A percentile compares a stretch with the other conserved stretches of the same genome.
These are phyloP conservation scores for Hypoxylon lenormandii DNA, from an alignment of 495 filamentous ascomycete genomes.

Conservation along the genomic window DNA sequence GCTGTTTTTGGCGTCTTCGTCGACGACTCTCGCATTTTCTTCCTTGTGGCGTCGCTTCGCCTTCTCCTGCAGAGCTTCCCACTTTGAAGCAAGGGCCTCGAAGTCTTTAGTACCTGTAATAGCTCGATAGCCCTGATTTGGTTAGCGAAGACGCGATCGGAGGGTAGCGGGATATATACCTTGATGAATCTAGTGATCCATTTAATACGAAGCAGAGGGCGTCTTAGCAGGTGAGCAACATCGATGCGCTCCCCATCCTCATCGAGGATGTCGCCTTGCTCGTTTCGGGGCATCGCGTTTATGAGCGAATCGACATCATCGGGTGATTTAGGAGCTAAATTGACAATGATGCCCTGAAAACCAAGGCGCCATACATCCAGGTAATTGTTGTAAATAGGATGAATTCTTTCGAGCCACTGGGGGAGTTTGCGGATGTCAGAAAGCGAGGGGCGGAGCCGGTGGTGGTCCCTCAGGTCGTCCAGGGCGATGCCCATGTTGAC, in stretches of 20 bases:
- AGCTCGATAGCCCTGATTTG: conserved; percentile 45
- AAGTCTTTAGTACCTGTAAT: conserved; percentile 40
- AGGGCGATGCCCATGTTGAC: conserved; percentile 93
- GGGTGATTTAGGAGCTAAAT: conserved; percentile 76
- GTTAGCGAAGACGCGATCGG: conserved; percentile 19
- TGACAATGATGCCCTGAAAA: conserved; percentile 95
- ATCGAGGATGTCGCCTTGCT: conserved; percentile 80
- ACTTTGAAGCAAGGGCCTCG: conserved; percentile 45
- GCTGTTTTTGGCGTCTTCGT: conserved; percentile 86
- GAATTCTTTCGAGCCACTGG: conserved; percentile 80
- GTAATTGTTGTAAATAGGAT: conserved; percentile 86
- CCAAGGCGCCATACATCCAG: conserved; percentile 90
- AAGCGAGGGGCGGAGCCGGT: conserved; percentile 77
- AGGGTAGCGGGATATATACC: conserved; percentile 53
- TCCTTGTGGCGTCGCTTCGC: conserved; percentile 83
- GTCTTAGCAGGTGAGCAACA: conserved; percentile 90
- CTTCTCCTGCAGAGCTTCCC: conserved; percentile 76
- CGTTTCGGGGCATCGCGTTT: conserved; percentile 78
- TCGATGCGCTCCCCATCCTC: conserved; percentile 89
- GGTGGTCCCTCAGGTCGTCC: conserved; percentile 81
- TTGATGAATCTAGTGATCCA: conserved; percentile 86
- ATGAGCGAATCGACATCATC: conserved; percentile 69
- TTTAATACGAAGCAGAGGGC: conserved; percentile 88
- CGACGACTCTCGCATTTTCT: conserved; percentile 86
- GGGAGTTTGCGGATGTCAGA: conserved; percentile 75